These are phyloP conservation scores for Eimeria falciformis DNA, from an alignment of 169 alveolate genomes.

Conservation along the genomic window DNA sequence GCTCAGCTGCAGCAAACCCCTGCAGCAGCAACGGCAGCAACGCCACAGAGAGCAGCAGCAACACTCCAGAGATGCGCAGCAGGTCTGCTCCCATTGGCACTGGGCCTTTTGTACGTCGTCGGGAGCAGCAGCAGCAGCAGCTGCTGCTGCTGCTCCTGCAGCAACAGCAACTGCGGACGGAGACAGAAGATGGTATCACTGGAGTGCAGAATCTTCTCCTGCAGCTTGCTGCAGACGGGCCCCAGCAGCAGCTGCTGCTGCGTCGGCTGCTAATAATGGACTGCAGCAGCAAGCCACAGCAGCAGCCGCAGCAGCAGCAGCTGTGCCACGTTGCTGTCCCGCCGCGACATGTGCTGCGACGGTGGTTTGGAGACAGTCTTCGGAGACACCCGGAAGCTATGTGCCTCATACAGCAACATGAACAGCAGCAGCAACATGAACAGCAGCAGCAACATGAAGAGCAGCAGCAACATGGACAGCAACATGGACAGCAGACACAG, in stretches of 20 bases:
- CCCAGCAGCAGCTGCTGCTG: constrained; percentile 34
- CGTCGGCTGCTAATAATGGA: constrained; percentile 40
- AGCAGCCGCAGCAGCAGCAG: constrained; percentile 23
- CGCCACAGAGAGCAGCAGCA: constrained; percentile 18
- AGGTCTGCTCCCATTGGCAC: constrained; percentile 25
- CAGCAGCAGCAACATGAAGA: constrained; percentile 25
- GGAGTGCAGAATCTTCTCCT: constrained; percentile 23
- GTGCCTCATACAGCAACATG: constrained; percentile 50
- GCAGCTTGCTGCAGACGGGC: constrained; percentile 51
- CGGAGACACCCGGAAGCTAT: constrained; percentile 1
- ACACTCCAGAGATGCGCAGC: constrained; percentile 53
- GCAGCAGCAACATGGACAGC: background rate
- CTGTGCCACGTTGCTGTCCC: constrained; percentile 18
- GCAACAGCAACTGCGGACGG: background rate
- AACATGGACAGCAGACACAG: background rate
- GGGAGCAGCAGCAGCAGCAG: constrained; percentile 55
- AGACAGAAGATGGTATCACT: background rate
- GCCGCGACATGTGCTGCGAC: constrained; percentile 28
- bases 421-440: constrained; percentile 34
- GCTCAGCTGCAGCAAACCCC: constrained; percentile 29
- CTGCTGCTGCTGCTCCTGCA: background rate
- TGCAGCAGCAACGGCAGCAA: background rate
- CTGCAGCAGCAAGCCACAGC: constrained; percentile 40
- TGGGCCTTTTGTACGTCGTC: background rate
- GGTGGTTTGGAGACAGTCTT: background rate